Base-by-base conservation (phyloP, 2,329 filamentous ascomycete genomes). In the Exophiala xenobiotica region DNA sequence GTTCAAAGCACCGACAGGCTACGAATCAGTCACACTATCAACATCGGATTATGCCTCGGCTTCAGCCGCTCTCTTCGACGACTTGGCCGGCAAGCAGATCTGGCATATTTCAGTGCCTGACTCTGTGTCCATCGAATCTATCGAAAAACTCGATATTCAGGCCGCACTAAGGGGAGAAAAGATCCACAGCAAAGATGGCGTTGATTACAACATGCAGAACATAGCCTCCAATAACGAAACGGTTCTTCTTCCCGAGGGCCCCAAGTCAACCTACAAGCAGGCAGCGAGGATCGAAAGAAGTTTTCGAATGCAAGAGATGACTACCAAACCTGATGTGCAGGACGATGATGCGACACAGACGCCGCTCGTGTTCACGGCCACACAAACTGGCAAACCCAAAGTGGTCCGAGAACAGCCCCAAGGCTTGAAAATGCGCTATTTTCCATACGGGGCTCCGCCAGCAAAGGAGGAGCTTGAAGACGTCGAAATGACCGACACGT, bases 71-170 rank as follows among this genome's bases (percentile, higher is more conserved):
- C 38, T 54, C 4, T 58, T 61, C 26, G 51, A 56, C 18, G 41
- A 56, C 22, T 42, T 74, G 43, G 61, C 61, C 43, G 70, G 69
- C 45, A 77, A 77, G 59, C 70, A 76, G 61, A 59, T 78, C 42
- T 73, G 73, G 65, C 73, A 77, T 55, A 73, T 78, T 49, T 72
- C 71, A 14, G 73, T 72, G 1, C 75, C 75, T 1, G 63, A 69
- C 3, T 70, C 64, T 40, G 65, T 77, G 14, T 70, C 73, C 14
- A 56, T 77, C 26, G 68, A 68, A 6, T 68, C 70, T 41, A 64
- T 78, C 46, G 70, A 74, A 54, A 68, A 74, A 49, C 64, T 77
- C 37, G 68, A 73, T 11, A 62, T 74, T 37, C 64, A 69, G 37
- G 69, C 68, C 40, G 67, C 71, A 19, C 50, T 69, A 51, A 66